These are phyloP conservation scores for Trifolium subterraneum DNA, from an alignment of 306 rosid species.

Conservation along the genomic window DNA sequence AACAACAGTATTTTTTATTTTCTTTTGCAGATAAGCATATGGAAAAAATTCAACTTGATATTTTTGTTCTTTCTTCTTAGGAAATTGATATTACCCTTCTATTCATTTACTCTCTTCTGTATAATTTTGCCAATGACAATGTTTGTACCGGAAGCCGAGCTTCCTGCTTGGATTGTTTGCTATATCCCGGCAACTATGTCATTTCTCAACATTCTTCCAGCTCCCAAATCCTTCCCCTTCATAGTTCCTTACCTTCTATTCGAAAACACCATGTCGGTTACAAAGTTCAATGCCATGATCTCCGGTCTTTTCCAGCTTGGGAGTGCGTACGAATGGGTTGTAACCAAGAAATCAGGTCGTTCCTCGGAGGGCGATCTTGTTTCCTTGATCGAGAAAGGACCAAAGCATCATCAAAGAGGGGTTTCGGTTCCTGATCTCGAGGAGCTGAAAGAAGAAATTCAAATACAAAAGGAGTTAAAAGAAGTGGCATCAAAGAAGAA, in stretches of 20 bases:
- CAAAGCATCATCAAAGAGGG: conserved; percentile 66
- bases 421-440: conserved; percentile 65
- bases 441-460: conserved; percentile 73
- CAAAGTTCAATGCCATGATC: conserved; percentile 94
- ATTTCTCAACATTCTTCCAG: conserved; percentile 87
- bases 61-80: conserved; percentile 91
- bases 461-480: conserved; percentile 49
- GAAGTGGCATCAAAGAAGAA: conserved; percentile 41
- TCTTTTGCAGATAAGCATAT: conserved; percentile 74
- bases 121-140: conserved; percentile 95
- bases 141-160: conserved; percentile 87
- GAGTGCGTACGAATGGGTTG: conserved; percentile 95
- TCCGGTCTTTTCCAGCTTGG: conserved; percentile 92
- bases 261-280: conserved; percentile 93
- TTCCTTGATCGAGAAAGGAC: conserved; percentile 65
- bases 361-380: conserved; percentile 89
- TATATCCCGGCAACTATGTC: conserved; percentile 91
- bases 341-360: conserved; percentile 90
- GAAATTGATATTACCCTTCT: conserved; percentile 83
- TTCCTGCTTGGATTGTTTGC: conserved; percentile 90
- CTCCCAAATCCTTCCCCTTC: conserved; percentile 91
- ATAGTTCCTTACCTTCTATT: conserved; percentile 94
- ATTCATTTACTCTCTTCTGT: conserved; percentile 89
- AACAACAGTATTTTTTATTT: too few species aligned
- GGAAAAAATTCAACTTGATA: conserved; percentile 91